Conservation (phyloP, 2,329 filamentous ascomycete genomes). For the Pseudocercospora musae region DNA sequence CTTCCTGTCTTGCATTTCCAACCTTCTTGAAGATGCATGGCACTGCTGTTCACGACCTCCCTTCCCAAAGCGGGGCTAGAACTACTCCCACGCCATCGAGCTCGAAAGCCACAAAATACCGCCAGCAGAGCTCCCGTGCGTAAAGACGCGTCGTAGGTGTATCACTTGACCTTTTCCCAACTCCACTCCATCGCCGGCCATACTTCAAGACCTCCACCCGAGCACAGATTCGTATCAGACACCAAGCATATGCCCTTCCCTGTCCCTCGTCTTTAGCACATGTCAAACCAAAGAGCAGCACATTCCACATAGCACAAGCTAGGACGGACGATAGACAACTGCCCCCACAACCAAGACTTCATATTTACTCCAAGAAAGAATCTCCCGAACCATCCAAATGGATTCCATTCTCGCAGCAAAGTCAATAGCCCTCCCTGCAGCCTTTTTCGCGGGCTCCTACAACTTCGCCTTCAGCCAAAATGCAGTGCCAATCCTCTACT, state of each 20-base stretch:
- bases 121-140: background rate
- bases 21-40: background rate
- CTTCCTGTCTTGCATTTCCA: background rate
- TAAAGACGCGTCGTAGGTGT: background rate
- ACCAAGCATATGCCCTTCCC: background rate
- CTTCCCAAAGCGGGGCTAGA: background rate
- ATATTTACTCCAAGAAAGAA: background rate
- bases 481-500: conserved; percentile 20
- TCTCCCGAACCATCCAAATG: background rate
- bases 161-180: background rate
- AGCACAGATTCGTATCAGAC: background rate
- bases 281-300: too few species aligned
- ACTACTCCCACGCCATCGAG: background rate
- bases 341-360: background rate
- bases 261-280: too few species aligned
- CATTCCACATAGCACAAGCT: too few species aligned
- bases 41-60: background rate
- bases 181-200: background rate
- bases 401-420: background rate
- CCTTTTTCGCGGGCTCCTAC: conserved; percentile 21
- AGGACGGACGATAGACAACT: background rate
- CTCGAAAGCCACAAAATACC: background rate
- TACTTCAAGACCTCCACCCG: background rate
- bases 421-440: conserved; percentile 14
- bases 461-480: conserved; percentile 16